Evolutionary conservation across 2,329 filamentous ascomycete genomes (phyloP).

Genomic region (Ambrosiella beaveri): DNA sequence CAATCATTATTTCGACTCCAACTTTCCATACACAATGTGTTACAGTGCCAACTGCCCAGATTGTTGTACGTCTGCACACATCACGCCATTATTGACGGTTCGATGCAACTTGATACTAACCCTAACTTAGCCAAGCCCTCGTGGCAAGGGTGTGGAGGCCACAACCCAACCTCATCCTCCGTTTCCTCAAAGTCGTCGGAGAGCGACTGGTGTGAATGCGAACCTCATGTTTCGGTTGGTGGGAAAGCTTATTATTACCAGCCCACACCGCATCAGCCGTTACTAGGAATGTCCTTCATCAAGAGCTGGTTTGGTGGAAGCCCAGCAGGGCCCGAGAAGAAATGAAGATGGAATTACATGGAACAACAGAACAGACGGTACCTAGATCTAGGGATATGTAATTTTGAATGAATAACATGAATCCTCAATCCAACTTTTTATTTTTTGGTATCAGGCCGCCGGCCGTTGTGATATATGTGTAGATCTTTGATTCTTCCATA

Average conservation of each 20-base stretch:
- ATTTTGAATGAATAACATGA: neutral
- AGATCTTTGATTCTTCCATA: too few relatives aligned
- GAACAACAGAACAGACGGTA: neutral
- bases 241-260: conserved; percentile 27
- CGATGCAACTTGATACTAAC: neutral
- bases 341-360: neutral
- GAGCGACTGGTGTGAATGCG: conserved; percentile 31
- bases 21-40: conserved; percentile 15
- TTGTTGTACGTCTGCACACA: conserved; percentile 13
- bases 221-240: conserved; percentile 25
- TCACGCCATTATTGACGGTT: neutral
- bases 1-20: neutral
- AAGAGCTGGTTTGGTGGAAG: conserved; percentile 17
- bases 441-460: neutral
- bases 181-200: conserved; percentile 23
- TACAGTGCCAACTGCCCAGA: conserved; percentile 16
- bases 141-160: conserved; percentile 33
- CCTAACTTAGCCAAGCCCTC: conserved; percentile 25
- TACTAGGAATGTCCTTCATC: conserved; percentile 21
- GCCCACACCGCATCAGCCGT: conserved; percentile 23
- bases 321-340: neutral
- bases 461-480: neutral
- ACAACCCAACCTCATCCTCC: conserved; percentile 22
- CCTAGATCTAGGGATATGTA: neutral
- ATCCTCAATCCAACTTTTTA: neutral